Conservation (phyloP, 345 rosid species). For the Eucalyptus curtisii region DNA sequence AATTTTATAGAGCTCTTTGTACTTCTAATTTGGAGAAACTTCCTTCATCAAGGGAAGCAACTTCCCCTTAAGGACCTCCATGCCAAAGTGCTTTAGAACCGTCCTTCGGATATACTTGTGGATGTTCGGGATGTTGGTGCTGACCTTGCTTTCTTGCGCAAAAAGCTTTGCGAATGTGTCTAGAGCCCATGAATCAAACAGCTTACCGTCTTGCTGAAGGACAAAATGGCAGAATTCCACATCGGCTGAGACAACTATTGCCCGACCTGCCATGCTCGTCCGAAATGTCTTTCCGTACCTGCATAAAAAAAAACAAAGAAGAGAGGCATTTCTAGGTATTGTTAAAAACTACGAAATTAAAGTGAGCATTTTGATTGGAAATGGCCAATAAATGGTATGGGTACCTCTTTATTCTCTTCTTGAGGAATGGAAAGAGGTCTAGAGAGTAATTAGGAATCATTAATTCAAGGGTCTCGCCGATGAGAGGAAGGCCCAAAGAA, state of each 20-base stretch:
- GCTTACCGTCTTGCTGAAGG: constrained; percentile 1
- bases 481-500: constrained; percentile 13
- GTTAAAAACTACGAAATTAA: background rate
- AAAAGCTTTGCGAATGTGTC: constrained; percentile 7
- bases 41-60: constrained; percentile 3
- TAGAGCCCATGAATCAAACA: constrained; percentile 2
- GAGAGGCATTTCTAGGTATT: background rate
- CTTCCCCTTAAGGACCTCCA: background rate
- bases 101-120: constrained; percentile 3
- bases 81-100: constrained; percentile 1
- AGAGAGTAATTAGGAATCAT: constrained; percentile 6
- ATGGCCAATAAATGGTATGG: background rate
- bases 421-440: constrained; percentile 16
- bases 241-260: constrained; percentile 3
- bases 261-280: background rate
- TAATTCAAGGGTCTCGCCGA: constrained; percentile 15
- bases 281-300: constrained; percentile 12
- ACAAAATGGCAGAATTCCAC: background rate
- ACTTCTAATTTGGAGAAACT: background rate
- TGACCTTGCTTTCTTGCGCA: background rate
- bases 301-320: background rate
- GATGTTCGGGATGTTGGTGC: background rate
- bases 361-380: background rate
- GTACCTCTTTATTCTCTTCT: constrained; percentile 6
- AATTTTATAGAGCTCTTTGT: too few species aligned